These are phyloP conservation scores for Camillea tinctor DNA, from an alignment of 2,329 filamentous ascomycete genomes.

Conservation along the genomic window DNA sequence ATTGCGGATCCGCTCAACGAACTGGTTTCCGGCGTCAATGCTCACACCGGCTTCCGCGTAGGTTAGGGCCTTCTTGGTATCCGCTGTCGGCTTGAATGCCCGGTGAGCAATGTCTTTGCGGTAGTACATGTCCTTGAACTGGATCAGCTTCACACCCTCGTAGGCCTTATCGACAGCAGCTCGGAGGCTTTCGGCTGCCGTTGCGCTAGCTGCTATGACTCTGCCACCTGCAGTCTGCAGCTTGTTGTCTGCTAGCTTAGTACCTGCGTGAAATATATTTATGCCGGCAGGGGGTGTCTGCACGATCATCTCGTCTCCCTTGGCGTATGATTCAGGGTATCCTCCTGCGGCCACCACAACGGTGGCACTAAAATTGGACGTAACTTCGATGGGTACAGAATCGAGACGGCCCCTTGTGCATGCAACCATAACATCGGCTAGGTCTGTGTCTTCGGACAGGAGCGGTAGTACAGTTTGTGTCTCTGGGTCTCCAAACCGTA, in stretches of 20 bases:
- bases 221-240: slow-evolving; percentile 81
- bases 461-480: slow-evolving; percentile 79
- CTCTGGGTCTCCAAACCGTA: slow-evolving; percentile 76
- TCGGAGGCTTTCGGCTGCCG: slow-evolving; percentile 67
- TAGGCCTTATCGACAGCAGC: slow-evolving; percentile 89
- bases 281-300: slow-evolving; percentile 46
- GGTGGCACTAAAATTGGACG: slow-evolving; percentile 74
- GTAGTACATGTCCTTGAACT: slow-evolving; percentile 88
- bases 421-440: slow-evolving; percentile 85
- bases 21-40: slow-evolving; percentile 89
- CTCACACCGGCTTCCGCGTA: slow-evolving; percentile 93
- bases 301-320: slow-evolving; percentile 65
- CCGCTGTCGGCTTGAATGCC: slow-evolving; percentile 51
- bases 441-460: slow-evolving; percentile 73
- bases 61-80: slow-evolving; percentile 62
- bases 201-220: slow-evolving; percentile 90
- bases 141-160: slow-evolving; percentile 72
- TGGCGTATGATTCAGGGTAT: slow-evolving; percentile 83
- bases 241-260: slow-evolving; percentile 59
- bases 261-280: slow-evolving; percentile 92
- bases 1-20: slow-evolving; percentile 88
- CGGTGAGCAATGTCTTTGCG: slow-evolving; percentile 89
- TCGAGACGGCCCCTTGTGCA: slow-evolving; percentile 75
- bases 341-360: slow-evolving; percentile 92
- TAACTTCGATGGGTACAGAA: slow-evolving; percentile 65